Evolutionary conservation across 2,329 filamentous ascomycete genomes (phyloP).

Genomic region (Monilinia fructigena): DNA sequence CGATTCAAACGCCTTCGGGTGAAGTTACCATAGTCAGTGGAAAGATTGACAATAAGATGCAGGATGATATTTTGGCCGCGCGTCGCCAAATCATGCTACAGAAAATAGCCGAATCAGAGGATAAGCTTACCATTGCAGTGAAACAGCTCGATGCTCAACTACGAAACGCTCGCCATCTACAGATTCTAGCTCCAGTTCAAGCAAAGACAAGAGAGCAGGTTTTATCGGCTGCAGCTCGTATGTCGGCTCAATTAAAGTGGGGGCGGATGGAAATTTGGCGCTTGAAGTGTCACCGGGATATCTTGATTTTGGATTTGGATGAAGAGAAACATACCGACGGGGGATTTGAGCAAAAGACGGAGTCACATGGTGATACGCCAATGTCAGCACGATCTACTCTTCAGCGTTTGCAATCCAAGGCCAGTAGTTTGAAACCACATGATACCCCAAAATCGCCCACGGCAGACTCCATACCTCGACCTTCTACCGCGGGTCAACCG

Average conservation of each 20-base stretch:
- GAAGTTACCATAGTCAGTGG: slow-evolving; percentile 72
- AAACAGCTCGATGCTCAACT: slow-evolving; percentile 80
- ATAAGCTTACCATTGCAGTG: slow-evolving; percentile 69
- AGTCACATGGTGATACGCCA: slow-evolving; percentile 28
- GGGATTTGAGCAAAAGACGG: slow-evolving; percentile 19
- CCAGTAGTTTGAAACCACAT: slow-evolving; percentile 41
- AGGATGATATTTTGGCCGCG: slow-evolving; percentile 79
- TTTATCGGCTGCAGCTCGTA: slow-evolving; percentile 76
- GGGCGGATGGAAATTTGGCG: slow-evolving; percentile 92
- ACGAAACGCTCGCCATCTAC: slow-evolving; percentile 84
- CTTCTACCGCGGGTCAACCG: slow-evolving; percentile 39
- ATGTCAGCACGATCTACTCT: slow-evolving; percentile 38
- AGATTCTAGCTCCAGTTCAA: slow-evolving; percentile 85
- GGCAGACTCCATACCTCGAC: slow-evolving; percentile 39
- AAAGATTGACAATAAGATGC: slow-evolving; percentile 76
- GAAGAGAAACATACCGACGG: slow-evolving; percentile 57
- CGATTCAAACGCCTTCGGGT: slow-evolving; percentile 68
- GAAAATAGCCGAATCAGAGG: slow-evolving; percentile 80
- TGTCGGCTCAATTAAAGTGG: slow-evolving; percentile 90
- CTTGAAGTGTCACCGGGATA: slow-evolving; percentile 85
- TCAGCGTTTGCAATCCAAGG: slow-evolving; percentile 41
- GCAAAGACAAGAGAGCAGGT: slow-evolving; percentile 85
- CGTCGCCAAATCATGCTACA: slow-evolving; percentile 78
- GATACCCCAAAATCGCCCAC: slow-evolving; percentile 43
- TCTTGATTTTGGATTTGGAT: slow-evolving; percentile 79